Evolutionary conservation across 106 monocot genomes (phyloP).

Genomic region (Platanthera zijinensis): DNA sequence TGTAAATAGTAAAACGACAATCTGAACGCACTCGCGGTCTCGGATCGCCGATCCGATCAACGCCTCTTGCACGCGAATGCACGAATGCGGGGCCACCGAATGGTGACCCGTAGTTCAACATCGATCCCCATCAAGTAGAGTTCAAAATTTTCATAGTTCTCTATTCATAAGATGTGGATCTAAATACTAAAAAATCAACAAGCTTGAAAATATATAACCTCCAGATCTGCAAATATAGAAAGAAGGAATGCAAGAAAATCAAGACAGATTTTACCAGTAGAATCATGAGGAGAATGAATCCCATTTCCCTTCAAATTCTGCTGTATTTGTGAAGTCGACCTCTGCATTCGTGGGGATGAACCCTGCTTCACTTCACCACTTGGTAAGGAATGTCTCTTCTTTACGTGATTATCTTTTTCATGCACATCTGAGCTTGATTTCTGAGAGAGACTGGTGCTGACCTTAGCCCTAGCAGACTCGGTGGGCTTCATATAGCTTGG

Average conservation of each 20-base stretch:
- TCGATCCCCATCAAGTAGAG: no score
- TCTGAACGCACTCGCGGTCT: no score
- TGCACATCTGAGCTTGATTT: slow-evolving; percentile 71
- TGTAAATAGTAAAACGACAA: no score
- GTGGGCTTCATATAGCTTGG: slow-evolving; percentile 98
- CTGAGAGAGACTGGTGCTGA: slow-evolving; percentile 41
- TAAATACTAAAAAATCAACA: background rate
- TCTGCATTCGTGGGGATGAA: slow-evolving; percentile 81
- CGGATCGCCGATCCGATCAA: no score
- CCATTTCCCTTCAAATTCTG: slow-evolving; percentile 43
- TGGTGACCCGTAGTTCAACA: no score
- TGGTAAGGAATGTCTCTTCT: slow-evolving; percentile 86
- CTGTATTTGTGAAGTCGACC: slow-evolving; percentile 63
- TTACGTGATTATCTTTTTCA: slow-evolving; percentile 46
- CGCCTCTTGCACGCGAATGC: no score
- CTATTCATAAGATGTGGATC: background rate
- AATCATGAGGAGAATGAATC: slow-evolving; percentile 42
- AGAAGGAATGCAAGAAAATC: background rate
- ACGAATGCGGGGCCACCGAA: no score
- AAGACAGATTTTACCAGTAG: slow-evolving; percentile 47
- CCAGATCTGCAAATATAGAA: background rate
- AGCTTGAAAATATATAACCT: background rate
- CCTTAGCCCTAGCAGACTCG: slow-evolving; percentile 83
- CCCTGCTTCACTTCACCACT: slow-evolving; percentile 43
- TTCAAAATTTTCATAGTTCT: background rate